A percentile compares a stretch with the other conserved stretches of the same genome.
phyloP scores from a whole-genome alignment of 176 grass and related monocot species.

The Zoysia japonica region DNA sequence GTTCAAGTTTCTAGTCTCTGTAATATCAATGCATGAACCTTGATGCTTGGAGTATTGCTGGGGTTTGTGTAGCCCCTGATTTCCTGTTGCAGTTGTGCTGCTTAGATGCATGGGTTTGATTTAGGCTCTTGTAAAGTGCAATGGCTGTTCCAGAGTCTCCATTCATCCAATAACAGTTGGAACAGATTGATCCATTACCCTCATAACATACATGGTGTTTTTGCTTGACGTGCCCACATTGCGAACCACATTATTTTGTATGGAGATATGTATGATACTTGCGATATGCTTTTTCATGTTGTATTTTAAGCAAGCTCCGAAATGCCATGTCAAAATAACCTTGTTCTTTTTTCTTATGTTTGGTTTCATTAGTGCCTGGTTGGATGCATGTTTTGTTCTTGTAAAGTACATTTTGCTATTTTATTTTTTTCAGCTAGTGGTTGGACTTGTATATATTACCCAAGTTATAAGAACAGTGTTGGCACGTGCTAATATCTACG shows the following conservation, averaged over 20 bases:
- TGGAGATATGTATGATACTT: neutral
- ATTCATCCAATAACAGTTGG: neutral
- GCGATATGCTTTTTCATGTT: slow-evolving; percentile 1
- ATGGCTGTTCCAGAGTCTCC: neutral
- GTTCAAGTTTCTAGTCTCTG: neutral
- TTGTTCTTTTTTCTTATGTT: neutral
- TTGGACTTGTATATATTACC: neutral
- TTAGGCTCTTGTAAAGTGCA: neutral
- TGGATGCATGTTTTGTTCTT: neutral
- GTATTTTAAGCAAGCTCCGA: neutral
- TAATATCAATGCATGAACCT: neutral
- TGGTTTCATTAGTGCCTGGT: neutral
- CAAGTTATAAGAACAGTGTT: no score
- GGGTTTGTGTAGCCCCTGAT: neutral
- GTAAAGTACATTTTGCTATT: neutral
- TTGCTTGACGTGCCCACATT: neutral
- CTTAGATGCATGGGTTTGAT: neutral
- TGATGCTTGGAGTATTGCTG: slow-evolving; percentile 6
- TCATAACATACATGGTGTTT: neutral
- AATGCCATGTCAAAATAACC: neutral
- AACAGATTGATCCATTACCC: neutral
- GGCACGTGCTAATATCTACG: neutral
- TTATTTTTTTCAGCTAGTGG: neutral
- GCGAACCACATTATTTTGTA: neutral
- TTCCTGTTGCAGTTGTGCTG: neutral